phyloP scores from a whole-genome alignment of 2,329 filamentous ascomycete species.

The Aspergillus unguis region DNA sequence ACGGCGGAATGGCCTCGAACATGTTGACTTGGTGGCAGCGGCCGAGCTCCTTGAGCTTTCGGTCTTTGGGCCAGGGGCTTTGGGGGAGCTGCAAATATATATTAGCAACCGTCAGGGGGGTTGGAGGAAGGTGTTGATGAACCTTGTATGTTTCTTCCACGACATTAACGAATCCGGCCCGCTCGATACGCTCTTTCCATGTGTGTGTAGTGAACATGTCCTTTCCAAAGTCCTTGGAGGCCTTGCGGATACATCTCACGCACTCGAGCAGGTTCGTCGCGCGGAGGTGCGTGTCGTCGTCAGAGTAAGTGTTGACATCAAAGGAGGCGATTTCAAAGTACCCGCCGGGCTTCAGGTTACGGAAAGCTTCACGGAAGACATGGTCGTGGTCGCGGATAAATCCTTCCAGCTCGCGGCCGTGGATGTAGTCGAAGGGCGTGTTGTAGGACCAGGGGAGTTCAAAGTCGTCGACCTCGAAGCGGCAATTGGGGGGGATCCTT shows the following conservation, averaged over 20 bases:
- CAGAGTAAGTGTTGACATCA: conserved; percentile 88
- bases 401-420: conserved; percentile 32
- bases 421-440: conserved; percentile 31
- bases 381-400: conserved; percentile 26
- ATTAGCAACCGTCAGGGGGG: not conserved
- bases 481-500: conserved; percentile 35
- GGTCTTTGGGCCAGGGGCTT: conserved; percentile 53
- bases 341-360: conserved; percentile 26
- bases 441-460: conserved; percentile 30
- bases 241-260: conserved; percentile 28
- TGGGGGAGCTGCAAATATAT: conserved; percentile 41
- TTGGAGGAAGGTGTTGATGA: too few species aligned
- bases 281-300: conserved; percentile 29
- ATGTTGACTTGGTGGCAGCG: conserved; percentile 35
- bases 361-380: conserved; percentile 26
- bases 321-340: conserved; percentile 56
- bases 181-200: conserved; percentile 45
- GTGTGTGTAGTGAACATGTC: conserved; percentile 29
- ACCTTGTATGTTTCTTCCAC: conserved; percentile 47
- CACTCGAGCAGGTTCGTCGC: conserved; percentile 24
- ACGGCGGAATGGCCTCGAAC: conserved; percentile 34
- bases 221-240: conserved; percentile 33
- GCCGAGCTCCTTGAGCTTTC: conserved; percentile 53
- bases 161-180: conserved; percentile 55
- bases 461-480: conserved; percentile 34